Base-by-base conservation (phyloP, 352 stramenopile genomes). In the Pythium graminicola region DNA sequence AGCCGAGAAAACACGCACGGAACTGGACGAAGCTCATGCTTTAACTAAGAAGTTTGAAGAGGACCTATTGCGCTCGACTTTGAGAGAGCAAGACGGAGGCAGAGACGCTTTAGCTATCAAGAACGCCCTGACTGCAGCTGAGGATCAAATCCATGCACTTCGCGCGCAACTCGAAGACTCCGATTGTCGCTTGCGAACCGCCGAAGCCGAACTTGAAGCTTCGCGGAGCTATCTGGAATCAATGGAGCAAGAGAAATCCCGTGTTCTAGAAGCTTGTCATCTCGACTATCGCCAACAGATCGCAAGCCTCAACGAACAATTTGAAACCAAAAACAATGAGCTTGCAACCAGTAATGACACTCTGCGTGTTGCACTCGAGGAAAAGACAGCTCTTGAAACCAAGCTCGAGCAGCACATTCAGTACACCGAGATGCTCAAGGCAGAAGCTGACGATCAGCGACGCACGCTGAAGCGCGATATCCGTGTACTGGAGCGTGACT, bases 401-500 rank as follows among this genome's bases (percentile, higher is more conserved):
- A 49, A 59, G 20, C 22, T 58, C 14, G 49, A 67, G 11, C 16
- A 52, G n/a, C 47, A 67, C 41, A 9, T 29, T 3, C 48, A 67
- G 17, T 4, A 45, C 6, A 33, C 47, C 13, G 38, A 14, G 32
- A 55, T 50, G 33, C 28, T 45, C 46, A 59, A 80, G 19, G 73
- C 62, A 3, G 74, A 88, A 14, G 58, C 67, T 28, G 77, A 85
- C 26, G 70, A 86, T 20, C 62, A 77, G 22, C 66, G 81, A 11
- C 64, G 72, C 3, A 60, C 66, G 0, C 39, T 83, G 14, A 85
- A 86, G 42, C 66, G 77, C 2, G 75, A 88, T 27, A 69, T 76
- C 23, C 69, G 73, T 41, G 70, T 63, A 1, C 56, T 85, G n/a
- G 73, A 89, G 43, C 67, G 75, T 8, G 77, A 89, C 3, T 38